Base-by-base conservation (phyloP, 345 rosid genomes). In the Ailanthus altissimus region DNA sequence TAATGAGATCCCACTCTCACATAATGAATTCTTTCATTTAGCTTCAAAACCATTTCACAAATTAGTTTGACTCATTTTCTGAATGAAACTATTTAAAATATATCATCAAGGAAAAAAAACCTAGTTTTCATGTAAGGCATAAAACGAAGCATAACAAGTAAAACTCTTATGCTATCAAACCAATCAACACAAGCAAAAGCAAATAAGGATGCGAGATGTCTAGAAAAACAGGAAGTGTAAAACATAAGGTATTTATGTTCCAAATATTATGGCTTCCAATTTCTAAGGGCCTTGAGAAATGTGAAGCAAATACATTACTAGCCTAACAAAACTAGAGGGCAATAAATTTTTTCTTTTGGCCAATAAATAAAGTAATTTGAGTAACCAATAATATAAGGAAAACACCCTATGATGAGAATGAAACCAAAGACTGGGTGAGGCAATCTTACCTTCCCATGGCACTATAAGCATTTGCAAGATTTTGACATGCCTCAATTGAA, bases 401-500 rank as follows among this genome's bases (percentile, higher is more conserved):
- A 45, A 7, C 53, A 76, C 1, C 58, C 58, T 56, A 12, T 1
- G 38, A 54, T 36, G n/a, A 43, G 36, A 51, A 46, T 26, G 47
- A 65, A 74, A 77, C 74, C 45, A 73, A 64, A 72, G 72, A 75
- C 25, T 14, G 21, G 23, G 62, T 28, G 70, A 75, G 56, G 1
- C 25, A 79, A 16, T 58, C 85, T 83, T 84, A 92, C 99, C 93
- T 96, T 87, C 93, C 91, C 90, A 89, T 87, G 72, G 86, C 86
- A 63, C 88, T 75, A 61, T 92, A 90, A 79, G 99, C 97, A 79
- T 91, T 97, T 15, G 99, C 88, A 54, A 94, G 95, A 84, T 96
- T 96, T 83, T 91, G 97, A 23, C 97, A 97, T 62, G 98, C 86
- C 20, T 94, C 97, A n/a, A 97, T 89, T 8, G 97, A 85, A 86